Percentiles rank a stretch among this genome's conserved stretches.
These are phyloP conservation scores for Ophiocordyceps camponoti-leonardi DNA, from an alignment of 2,329 filamentous ascomycete species.

Conservation along the genomic window DNA sequence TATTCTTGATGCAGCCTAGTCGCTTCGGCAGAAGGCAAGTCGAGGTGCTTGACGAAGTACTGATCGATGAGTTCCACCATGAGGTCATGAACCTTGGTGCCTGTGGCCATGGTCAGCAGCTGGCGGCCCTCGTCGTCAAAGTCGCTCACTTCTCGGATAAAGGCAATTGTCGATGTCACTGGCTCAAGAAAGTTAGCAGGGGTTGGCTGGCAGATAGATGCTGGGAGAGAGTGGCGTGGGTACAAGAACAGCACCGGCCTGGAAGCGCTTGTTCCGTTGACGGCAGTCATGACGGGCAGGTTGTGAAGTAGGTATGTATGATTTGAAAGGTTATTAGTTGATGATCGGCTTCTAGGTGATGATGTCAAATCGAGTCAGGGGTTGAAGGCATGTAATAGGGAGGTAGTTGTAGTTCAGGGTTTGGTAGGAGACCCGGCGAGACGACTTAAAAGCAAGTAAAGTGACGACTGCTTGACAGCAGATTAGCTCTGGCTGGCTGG, in stretches of 20 bases:
- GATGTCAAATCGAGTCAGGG: too few relatives aligned
- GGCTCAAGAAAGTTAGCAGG: conserved; percentile 10
- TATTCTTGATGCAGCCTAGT: conserved; percentile 75
- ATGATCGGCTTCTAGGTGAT: too few relatives aligned
- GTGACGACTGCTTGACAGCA: too few relatives aligned
- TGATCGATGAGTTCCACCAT: conserved; percentile 70
- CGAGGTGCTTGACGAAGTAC: conserved; percentile 51
- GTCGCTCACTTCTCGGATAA: conserved; percentile 60
- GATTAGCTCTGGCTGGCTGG: too few relatives aligned
- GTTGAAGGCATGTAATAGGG: neutral
- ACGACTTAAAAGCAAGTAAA: too few relatives aligned
- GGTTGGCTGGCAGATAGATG: neutral
- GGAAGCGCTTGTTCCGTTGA: conserved; percentile 14
- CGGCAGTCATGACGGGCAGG: conserved; percentile 12
- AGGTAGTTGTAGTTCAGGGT: neutral
- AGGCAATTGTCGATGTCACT: conserved; percentile 99
- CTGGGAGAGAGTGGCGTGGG: conserved; percentile 2
- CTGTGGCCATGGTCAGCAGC: conserved; percentile 18
- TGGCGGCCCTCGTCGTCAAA: neutral
- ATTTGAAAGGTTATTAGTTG: neutral
- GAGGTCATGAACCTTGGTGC: conserved; percentile 65
- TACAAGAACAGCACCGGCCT: conserved; percentile 28
- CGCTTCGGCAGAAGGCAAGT: conserved; percentile 62
- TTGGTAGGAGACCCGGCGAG: too few relatives aligned
- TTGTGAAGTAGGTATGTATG: neutral